These are phyloP conservation scores for Nicotiana undulata DNA, from an alignment of 257 asterid genomes.

Conservation along the genomic window DNA sequence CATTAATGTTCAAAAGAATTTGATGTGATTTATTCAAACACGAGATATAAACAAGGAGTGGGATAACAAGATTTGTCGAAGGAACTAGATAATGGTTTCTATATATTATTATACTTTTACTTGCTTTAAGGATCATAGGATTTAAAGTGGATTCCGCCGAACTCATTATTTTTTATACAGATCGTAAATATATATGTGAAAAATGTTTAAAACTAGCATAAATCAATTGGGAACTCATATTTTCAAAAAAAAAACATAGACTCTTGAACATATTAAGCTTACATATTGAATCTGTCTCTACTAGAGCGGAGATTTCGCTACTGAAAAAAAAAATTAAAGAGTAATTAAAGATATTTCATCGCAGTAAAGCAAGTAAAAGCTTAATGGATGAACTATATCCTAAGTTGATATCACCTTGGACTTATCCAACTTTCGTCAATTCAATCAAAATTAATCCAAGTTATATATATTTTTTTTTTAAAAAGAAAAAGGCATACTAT, in stretches of 20 bases:
- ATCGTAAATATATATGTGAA: no score
- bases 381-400: neutral
- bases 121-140: neutral
- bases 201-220: no score
- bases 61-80: neutral
- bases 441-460: no score
- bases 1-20: neutral
- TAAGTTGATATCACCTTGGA: neutral
- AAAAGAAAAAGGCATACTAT: neutral
- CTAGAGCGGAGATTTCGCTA: no score
- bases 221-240: neutral
- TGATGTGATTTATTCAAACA: neutral
- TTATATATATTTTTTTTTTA: no score
- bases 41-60: neutral
- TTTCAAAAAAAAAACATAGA: neutral
- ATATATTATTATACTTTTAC: neutral
- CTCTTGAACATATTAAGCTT: neutral
- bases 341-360: neutral
- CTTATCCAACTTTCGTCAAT: neutral
- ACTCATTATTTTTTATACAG: neutral
- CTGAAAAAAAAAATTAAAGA: neutral
- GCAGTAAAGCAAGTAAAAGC: neutral
- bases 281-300: neutral
- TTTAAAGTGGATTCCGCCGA: no score
- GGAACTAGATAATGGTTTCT: neutral